These are phyloP conservation scores for Stephanodiscus triporus DNA, from an alignment of 108 stramenopile genomes.

Conservation along the genomic window DNA sequence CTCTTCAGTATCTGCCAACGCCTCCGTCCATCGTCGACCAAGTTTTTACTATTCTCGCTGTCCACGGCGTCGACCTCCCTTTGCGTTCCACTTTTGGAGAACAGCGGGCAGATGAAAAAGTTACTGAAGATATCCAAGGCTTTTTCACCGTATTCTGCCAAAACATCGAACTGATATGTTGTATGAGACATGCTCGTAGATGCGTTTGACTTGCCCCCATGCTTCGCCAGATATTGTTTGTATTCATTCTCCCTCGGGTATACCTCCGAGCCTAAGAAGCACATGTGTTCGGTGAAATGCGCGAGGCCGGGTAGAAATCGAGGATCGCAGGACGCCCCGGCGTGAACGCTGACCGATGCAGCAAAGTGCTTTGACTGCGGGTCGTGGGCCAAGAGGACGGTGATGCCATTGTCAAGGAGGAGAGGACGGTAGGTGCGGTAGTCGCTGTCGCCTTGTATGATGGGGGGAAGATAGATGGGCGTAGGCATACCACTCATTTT, in stretches of 20 bases:
- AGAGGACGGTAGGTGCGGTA: constrained; percentile 75
- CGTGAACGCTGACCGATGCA: constrained; percentile 63
- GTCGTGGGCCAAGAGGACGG: constrained; percentile 67
- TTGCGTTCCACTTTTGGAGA: constrained; percentile 69
- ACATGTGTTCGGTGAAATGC: constrained; percentile 93
- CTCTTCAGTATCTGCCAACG: constrained; percentile 84
- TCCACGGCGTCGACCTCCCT: constrained; percentile 91
- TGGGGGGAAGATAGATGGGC: constrained; percentile 46
- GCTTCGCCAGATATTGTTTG: constrained; percentile 67
- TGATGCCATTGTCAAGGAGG: constrained; percentile 48
- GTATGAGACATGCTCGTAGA: constrained; percentile 80
- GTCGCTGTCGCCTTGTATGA: constrained; percentile 73
- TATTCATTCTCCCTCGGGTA: constrained; percentile 86
- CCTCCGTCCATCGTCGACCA: constrained; percentile 73
- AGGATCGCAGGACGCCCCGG: constrained; percentile 83
- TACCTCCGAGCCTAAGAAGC: constrained; percentile 82
- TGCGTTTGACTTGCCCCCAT: constrained; percentile 88
- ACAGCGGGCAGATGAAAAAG: constrained; percentile 81
- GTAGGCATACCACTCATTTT: neutral
- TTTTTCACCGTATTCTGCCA: constrained; percentile 73
- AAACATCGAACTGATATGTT: constrained; percentile 85
- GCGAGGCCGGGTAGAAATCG: constrained; percentile 78
- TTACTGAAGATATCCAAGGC: constrained; percentile 84
- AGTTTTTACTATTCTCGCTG: constrained; percentile 89
- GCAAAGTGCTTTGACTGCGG: constrained; percentile 80